Conservation (phyloP, 2,329 filamentous ascomycete genomes). For the Alternaria triticina region DNA sequence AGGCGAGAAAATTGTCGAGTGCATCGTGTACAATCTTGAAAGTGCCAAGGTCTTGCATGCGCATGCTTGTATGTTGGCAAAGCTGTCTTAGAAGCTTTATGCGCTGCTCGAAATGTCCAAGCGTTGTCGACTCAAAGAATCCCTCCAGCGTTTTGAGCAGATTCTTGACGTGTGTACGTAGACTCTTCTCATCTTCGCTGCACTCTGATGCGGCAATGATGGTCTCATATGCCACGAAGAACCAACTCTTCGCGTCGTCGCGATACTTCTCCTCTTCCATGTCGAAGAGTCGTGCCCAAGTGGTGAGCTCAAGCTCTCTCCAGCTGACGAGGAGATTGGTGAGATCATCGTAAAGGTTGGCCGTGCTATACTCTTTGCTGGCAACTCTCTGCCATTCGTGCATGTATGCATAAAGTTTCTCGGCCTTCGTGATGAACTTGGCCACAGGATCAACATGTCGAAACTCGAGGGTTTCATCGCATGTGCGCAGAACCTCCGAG, state of each 20-base stretch:
- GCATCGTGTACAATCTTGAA: constrained; percentile 66
- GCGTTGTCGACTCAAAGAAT: constrained; percentile 79
- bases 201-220: constrained; percentile 77
- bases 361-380: constrained; percentile 76
- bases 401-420: constrained; percentile 83
- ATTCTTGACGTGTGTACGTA: constrained; percentile 69
- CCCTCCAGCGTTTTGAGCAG: constrained; percentile 77
- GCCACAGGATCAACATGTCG: constrained; percentile 83
- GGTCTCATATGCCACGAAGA: constrained; percentile 94
- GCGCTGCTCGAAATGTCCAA: constrained; percentile 80
- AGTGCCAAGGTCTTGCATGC: constrained; percentile 59
- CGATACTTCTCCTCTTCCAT: constrained; percentile 78
- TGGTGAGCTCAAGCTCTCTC: constrained; percentile 88
- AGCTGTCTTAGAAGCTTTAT: constrained; percentile 70
- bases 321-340: constrained; percentile 84
- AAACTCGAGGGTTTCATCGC: constrained; percentile 76
- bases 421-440: constrained; percentile 82
- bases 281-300: constrained; percentile 89
- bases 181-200: constrained; percentile 63
- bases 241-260: constrained; percentile 86
- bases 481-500: constrained; percentile 76
- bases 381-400: constrained; percentile 97
- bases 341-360: constrained; percentile 74
- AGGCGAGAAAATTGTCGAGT: constrained; percentile 76
- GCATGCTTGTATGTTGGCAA: constrained; percentile 68